A percentile compares a stretch with the other conserved stretches of the same genome.
These are phyloP conservation scores for Kluyveromyces wickerhamii DNA, from an alignment of 805 yeast species.

Conservation along the genomic window DNA sequence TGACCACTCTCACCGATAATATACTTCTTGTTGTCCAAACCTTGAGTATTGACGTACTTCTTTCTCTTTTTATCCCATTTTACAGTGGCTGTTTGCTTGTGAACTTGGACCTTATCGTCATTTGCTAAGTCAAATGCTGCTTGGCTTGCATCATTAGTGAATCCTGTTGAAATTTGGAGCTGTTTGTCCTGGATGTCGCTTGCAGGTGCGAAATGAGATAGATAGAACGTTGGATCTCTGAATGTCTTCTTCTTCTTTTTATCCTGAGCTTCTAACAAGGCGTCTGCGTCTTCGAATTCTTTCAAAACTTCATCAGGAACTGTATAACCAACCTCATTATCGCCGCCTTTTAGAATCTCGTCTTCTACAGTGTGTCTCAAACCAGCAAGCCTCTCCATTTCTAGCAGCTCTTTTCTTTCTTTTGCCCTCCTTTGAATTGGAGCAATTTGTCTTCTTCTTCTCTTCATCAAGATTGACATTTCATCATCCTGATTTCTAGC, in stretches of 20 bases:
- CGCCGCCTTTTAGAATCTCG: conserved; percentile 52
- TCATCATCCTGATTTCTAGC: conserved; percentile 57
- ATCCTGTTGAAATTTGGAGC: conserved; percentile 47
- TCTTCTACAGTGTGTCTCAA: conserved; percentile 65
- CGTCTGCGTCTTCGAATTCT: conserved; percentile 37
- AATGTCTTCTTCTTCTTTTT: conserved; percentile 40
- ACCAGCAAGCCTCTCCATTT: conserved; percentile 69
- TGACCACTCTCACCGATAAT: conserved; percentile 95
- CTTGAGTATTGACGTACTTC: conserved; percentile 73
- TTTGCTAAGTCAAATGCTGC: conserved; percentile 84
- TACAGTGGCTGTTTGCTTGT: conserved; percentile 59
- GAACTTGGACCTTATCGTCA: conserved; percentile 60
- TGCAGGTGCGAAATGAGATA: conserved; percentile 85
- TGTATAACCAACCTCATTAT: conserved; percentile 41
- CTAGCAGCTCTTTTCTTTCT: conserved; percentile 60
- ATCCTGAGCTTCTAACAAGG: conserved; percentile 24
- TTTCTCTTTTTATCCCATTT: conserved; percentile 93
- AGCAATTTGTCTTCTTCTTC: conserved; percentile 79
- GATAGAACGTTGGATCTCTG: conserved; percentile 71
- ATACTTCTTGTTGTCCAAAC: conserved; percentile 68
- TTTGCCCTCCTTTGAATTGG: conserved; percentile 75
- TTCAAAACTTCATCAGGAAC: conserved; percentile 34
- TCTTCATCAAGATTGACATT: conserved; percentile 74
- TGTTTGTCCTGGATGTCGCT: conserved; percentile 77
- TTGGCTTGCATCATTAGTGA: conserved; percentile 72